Evolutionary conservation across 768 basidiomycete species (phyloP), one percentile per base, ranked within the genome.

Genomic region (Pilatotrama ljubarskyi): DNA sequence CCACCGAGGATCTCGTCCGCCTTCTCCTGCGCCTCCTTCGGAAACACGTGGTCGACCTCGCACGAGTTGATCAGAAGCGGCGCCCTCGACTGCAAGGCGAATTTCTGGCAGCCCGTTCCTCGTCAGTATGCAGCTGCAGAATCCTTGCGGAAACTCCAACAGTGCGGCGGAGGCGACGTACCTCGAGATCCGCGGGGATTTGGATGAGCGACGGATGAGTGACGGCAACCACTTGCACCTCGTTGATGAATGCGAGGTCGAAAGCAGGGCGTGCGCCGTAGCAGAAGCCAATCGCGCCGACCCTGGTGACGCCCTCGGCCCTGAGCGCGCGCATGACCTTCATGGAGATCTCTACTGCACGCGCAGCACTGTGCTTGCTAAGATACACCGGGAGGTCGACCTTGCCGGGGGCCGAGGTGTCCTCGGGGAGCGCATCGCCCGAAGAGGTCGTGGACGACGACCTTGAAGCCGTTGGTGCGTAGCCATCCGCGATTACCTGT

Each of bases 31-130:
- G 55, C 40, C 29, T 84, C 83, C 50, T 75, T 61, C 78, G 84
- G 81, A 78, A 87, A 90, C 66, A 72, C 70, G 5, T 32, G 2
- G 69, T 88, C 86, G 32, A 68, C 41, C 25, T 80, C 76, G 73
- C 87, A 88, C 42, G 82, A 83, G 76, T 88, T 88, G 73, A 89
- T 85, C 38, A 91, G 78, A 24, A 90, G 76, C 20, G 88, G 85
- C 0, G 78, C 78, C 46, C 79, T 79, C 29, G 85, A 75, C 11
- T 49, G 64, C 2, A 65, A 55, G 42, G 73, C 64, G 70, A 83
- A 83, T 77, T 75, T 81, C 87, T 62, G 62, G n/a, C 20, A 20
- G n/a, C 9, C 8, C 44, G 5, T n/a, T 32, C 29, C 29, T 10
- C 29, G 29, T 32, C 29, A 32, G 29, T 32, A 32, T 35, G 22